Conservation (phyloP, 768 basidiomycete genomes). For the Leccinum fibrillosum region DNA sequence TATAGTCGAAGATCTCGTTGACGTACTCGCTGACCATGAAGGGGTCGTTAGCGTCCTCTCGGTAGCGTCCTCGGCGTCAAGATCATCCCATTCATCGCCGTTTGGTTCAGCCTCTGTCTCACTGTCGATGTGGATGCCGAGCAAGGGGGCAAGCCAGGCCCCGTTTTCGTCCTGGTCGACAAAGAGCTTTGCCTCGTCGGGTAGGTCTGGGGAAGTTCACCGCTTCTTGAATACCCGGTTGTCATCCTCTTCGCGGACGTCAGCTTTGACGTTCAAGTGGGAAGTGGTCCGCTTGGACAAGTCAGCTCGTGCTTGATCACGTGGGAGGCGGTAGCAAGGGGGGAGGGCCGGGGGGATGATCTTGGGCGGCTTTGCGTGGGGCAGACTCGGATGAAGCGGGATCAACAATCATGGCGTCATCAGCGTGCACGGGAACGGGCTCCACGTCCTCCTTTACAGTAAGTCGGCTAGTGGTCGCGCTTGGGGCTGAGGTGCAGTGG, state of each 20-base stretch:
- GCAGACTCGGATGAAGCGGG: constrained; percentile 28
- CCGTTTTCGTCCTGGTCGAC: constrained; percentile 39
- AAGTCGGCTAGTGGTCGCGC: constrained; percentile 23
- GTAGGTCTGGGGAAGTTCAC: constrained; percentile 65
- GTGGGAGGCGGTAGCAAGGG: constrained; percentile 7
- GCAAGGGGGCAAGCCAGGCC: constrained; percentile 37
- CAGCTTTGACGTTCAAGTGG: constrained; percentile 32
- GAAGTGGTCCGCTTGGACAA: constrained; percentile 32
- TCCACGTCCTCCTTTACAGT: constrained; percentile 26
- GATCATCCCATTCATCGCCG: constrained; percentile 77
- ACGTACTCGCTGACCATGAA: constrained; percentile 98
- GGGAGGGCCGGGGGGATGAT: neutral
- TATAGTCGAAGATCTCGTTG: constrained; percentile 87
- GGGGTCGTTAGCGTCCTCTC: too few species aligned
- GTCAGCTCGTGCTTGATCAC: constrained; percentile 27
- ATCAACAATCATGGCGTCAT: constrained; percentile 55
- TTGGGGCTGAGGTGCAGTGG: constrained; percentile 9
- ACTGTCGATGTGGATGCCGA: constrained; percentile 40
- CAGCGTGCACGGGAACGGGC: constrained; percentile 31
- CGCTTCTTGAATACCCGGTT: constrained; percentile 69
- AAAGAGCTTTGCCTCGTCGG: constrained; percentile 41
- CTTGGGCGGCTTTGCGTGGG: neutral
- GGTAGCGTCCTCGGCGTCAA: constrained; percentile 86
- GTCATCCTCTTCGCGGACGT: constrained; percentile 51
- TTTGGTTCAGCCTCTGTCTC: constrained; percentile 67